A percentile compares a stretch with the other conserved stretches of the same genome.
phyloP scores from a whole-genome alignment of 2,329 filamentous ascomycete species.

The Thermothelomyces thermophilus region DNA sequence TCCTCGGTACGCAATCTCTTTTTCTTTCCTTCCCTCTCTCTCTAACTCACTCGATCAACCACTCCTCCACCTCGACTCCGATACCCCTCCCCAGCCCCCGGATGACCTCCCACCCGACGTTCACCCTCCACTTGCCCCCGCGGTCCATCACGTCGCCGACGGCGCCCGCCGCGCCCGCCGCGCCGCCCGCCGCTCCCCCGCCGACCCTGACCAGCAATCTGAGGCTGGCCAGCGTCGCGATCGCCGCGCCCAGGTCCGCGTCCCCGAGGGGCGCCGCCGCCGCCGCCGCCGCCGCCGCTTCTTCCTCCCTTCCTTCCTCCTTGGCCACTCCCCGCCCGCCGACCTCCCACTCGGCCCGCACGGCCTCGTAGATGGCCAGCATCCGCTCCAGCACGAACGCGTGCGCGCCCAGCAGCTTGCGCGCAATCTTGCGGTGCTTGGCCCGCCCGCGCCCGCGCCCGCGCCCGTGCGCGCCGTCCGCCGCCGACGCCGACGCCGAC shows the following conservation, averaged over 20 bases:
- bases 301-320: too few relatives aligned
- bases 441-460: slow-evolving; percentile 23
- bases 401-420: slow-evolving; percentile 69
- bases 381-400: slow-evolving; percentile 73
- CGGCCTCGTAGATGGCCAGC: slow-evolving; percentile 67
- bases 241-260: slow-evolving; percentile 54
- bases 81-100: slow-evolving; percentile 64
- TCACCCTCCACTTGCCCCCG: slow-evolving; percentile 68
- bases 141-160: slow-evolving; percentile 58
- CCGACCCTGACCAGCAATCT: slow-evolving; percentile 62
- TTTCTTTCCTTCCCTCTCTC: too few relatives aligned
- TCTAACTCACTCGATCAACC: slow-evolving; percentile 54
- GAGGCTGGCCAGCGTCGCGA: slow-evolving; percentile 68
- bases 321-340: slow-evolving; percentile 13
- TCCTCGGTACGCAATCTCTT: neutral
- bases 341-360: slow-evolving; percentile 48
- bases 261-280: slow-evolving; percentile 28
- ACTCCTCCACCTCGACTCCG: slow-evolving; percentile 73
- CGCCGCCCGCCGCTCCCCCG: slow-evolving; percentile 33
- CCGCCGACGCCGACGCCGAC: too few relatives aligned
- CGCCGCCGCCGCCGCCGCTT: slow-evolving; percentile 19
- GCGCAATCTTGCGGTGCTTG: slow-evolving; percentile 65
- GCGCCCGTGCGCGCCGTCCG: slow-evolving; percentile 22
- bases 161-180: slow-evolving; percentile 1
- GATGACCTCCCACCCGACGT: slow-evolving; percentile 71